Evolutionary conservation across 805 yeast genomes (phyloP).

Genomic region (Saccharomyces cerevisiae): DNA sequence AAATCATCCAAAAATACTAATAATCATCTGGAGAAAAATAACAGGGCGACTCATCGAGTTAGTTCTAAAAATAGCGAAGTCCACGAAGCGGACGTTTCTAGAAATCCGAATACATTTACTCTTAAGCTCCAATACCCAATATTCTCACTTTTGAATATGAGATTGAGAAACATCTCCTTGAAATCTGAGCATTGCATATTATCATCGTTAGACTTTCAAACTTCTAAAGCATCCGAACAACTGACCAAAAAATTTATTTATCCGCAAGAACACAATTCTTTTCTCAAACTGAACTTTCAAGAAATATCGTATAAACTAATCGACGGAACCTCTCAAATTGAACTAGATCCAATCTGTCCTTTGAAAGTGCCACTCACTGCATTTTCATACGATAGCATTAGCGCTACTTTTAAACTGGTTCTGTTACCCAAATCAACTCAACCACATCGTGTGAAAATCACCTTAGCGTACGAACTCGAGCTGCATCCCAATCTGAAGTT

Average conservation of each 20-base stretch:
- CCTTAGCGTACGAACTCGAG: constrained; percentile 13
- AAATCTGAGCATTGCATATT: constrained; percentile 16
- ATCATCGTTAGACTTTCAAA: constrained; percentile 29
- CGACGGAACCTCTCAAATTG: constrained; percentile 13
- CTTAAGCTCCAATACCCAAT: constrained; percentile 21
- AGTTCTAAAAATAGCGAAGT: background rate
- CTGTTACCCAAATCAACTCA: constrained; percentile 6
- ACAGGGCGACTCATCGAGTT: background rate
- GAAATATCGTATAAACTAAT: constrained; percentile 17
- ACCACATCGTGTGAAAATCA: constrained; percentile 22
- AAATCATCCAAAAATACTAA: background rate
- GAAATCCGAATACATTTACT: background rate
- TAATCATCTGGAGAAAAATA: background rate
- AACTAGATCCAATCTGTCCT: constrained; percentile 18
- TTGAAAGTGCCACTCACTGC: constrained; percentile 17
- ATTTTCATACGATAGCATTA: constrained; percentile 20
- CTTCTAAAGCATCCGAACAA: constrained; percentile 20
- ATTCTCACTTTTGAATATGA: constrained; percentile 26
- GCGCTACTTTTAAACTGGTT: constrained; percentile 24
- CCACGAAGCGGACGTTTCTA: background rate
- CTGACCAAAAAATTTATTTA: constrained; percentile 8
- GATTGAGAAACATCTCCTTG: constrained; percentile 23
- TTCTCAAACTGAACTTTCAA: constrained; percentile 8
- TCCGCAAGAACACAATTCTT: background rate
- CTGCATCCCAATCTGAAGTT: constrained; percentile 1